Percentiles rank a stretch among this genome's conserved stretches.
phyloP scores from a whole-genome alignment of 345 rosid genomes.

The Lepidium africanum region DNA sequence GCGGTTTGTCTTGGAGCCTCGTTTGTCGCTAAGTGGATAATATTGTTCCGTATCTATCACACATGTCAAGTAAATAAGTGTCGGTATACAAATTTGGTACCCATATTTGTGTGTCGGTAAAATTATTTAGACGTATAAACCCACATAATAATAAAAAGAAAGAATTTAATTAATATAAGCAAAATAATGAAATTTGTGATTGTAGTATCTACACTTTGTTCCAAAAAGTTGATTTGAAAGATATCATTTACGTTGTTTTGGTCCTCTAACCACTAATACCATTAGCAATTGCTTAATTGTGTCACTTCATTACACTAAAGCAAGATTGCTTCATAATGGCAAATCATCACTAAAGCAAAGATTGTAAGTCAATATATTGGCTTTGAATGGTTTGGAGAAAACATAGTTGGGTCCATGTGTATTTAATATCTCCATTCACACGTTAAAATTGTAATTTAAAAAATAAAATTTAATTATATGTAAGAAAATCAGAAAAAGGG shows the following conservation, averaged over 20 bases:
- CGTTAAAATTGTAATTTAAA: too few species aligned
- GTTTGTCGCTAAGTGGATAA: neutral
- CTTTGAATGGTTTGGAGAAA: too few species aligned
- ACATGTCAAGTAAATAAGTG: neutral
- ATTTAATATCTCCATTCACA: too few species aligned
- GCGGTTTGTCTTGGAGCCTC: slow-evolving; percentile 21
- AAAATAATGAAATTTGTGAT: neutral
- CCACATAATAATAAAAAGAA: neutral
- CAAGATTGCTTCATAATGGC: neutral
- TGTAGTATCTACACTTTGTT: neutral
- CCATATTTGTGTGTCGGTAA: neutral
- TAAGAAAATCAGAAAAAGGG: too few species aligned
- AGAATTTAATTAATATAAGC: neutral
- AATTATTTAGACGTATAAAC: neutral
- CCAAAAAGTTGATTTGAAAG: neutral
- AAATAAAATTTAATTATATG: too few species aligned
- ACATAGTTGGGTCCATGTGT: too few species aligned
- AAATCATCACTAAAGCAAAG: neutral
- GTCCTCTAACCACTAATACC: slow-evolving; percentile 16
- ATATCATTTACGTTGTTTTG: neutral
- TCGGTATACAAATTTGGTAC: neutral
- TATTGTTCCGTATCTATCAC: neutral
- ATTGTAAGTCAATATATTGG: too few species aligned
- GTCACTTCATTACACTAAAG: neutral
- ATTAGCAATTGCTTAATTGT: neutral